Base-by-base conservation (phyloP, 352 stramenopile species). In the Blastocystis sp. region DNA sequence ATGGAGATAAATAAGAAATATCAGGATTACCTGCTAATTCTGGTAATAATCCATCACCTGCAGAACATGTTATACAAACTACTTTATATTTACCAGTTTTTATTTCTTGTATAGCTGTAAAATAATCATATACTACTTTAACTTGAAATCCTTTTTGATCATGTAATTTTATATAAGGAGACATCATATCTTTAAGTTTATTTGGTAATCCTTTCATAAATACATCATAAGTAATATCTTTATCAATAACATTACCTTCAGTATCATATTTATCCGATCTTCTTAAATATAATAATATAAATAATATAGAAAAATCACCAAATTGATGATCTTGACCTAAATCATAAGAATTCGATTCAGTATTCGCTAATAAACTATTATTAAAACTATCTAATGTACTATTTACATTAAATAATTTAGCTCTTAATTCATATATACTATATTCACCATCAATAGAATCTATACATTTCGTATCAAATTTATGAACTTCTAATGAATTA, bases 121-220 rank as follows among this genome's bases (percentile, higher is more conserved):
- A 30, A 24, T 55, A 55, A 19, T 55, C 45, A 19, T 19, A 55
- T 7, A 34, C 45, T 24, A 45, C 39, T 13, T 21, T 5, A 52
- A 55, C 44, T 13, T 55, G 39, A 34, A 55, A 55, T 52, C 27
- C 45, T 55, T 55, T 18, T n/a, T n/a, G n/a, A n/a, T n/a, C n/a
- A n/a, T n/a, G n/a, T n/a, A n/a, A n/a, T n/a, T n/a, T n/a, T n/a
- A n/a, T n/a, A n/a, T n/a, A n/a, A 44, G 13, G 10, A 34, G 25
- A 42, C 18, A 55, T 10, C 23, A 46, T 55, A 11, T 13, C 0
- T 44, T 24, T 5, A 18, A 16, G 19, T 21, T 18, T 13, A 39
- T 34, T 34, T 55, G 16, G 16, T 28, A 21, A n/a, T 39, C 24
- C 13, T 4, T 21, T 36, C 0, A 55, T 7, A 18, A 55, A 4